Percentiles rank a stretch among this genome's conserved stretches.
phyloP scores from a whole-genome alignment of 345 rosid genomes.

The Dipteronia dyeriana region DNA sequence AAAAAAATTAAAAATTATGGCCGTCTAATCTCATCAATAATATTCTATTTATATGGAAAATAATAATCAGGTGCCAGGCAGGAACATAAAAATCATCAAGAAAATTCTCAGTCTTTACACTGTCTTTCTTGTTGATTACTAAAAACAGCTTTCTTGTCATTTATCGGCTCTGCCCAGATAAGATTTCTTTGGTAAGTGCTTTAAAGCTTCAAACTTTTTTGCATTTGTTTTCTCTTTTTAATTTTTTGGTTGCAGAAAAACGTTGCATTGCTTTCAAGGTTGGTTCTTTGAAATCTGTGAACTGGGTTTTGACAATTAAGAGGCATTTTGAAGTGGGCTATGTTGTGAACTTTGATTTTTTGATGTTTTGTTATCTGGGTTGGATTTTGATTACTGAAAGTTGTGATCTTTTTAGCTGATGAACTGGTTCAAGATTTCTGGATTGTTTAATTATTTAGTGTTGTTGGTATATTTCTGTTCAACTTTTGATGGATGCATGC shows the following conservation, averaged over 20 bases:
- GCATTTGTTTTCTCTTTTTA: not conserved
- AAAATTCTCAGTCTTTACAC: not conserved
- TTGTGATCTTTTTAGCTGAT: not conserved
- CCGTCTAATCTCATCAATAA: too few relatives aligned
- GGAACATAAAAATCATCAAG: not conserved
- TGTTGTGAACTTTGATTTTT: not conserved
- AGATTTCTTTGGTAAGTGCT: constrained; percentile 7
- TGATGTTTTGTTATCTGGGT: not conserved
- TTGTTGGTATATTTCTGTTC: not conserved
- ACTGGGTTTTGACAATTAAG: not conserved
- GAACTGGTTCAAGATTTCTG: not conserved
- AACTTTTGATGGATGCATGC: too few relatives aligned
- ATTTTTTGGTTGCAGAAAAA: not conserved
- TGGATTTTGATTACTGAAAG: not conserved
- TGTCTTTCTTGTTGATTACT: not conserved
- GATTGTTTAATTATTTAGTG: not conserved
- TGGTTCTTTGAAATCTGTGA: not conserved
- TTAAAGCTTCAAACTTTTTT: not conserved
- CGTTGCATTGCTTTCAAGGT: not conserved
- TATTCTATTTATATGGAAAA: not conserved
- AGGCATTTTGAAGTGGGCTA: not conserved
- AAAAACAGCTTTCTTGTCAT: not conserved
- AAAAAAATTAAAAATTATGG: too few relatives aligned
- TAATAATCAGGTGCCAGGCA: not conserved
- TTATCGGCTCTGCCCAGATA: not conserved